phyloP scores from a whole-genome alignment of 768 basidiomycete genomes.

The Pleurotus giganteus region DNA sequence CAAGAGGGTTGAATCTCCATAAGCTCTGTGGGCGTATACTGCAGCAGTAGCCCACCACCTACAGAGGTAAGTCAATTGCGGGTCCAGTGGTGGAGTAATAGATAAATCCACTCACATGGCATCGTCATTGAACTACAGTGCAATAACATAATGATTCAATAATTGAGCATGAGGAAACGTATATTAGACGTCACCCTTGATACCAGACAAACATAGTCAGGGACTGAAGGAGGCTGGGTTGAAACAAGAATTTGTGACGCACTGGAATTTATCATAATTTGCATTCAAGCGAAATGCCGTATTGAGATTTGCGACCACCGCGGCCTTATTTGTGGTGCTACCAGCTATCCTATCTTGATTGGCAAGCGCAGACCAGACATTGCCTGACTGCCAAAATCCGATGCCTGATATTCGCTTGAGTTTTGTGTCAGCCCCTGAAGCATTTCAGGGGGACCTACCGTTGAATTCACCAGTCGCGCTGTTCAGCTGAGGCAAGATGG shows the following conservation, averaged over 20 bases:
- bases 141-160: neutral
- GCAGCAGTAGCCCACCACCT: slow-evolving; percentile 59
- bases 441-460: slow-evolving; percentile 23
- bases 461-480: slow-evolving; percentile 40
- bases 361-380: slow-evolving; percentile 49
- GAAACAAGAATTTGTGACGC: slow-evolving; percentile 12
- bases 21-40: slow-evolving; percentile 46
- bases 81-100: no score
- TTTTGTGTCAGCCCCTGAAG: neutral
- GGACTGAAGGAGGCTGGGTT: neutral
- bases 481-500: slow-evolving; percentile 35
- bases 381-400: slow-evolving; percentile 53
- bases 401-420: slow-evolving; percentile 30
- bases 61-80: no score
- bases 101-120: slow-evolving; percentile 41
- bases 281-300: slow-evolving; percentile 34
- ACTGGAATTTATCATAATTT: slow-evolving; percentile 45
- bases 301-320: slow-evolving; percentile 39
- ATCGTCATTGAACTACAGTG: slow-evolving; percentile 43
- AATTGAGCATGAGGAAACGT: neutral
- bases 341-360: slow-evolving; percentile 41
- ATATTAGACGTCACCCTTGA: slow-evolving; percentile 12
- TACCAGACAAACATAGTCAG: slow-evolving; percentile 11
- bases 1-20: slow-evolving; percentile 39
- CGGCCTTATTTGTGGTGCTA: slow-evolving; percentile 33